Base-by-base conservation (phyloP, 2,329 filamentous ascomycete genomes). In the Microthyrium microscopicum region DNA sequence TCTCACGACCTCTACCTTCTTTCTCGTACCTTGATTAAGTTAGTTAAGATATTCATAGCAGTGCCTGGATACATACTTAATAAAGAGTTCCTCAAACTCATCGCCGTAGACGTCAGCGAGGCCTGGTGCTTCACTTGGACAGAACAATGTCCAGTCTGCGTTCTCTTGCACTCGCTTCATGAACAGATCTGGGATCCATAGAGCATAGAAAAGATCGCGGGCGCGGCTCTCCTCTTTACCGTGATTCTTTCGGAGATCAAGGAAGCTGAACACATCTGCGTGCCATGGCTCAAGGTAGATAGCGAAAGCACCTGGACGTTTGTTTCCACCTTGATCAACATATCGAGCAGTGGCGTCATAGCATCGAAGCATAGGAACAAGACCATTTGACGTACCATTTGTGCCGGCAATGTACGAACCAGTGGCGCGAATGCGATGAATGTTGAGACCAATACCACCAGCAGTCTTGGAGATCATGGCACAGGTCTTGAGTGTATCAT, bases 401-500 rank as follows among this genome's bases (percentile, higher is more conserved):
- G 89, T 98, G 50, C 89, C 89, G 40, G 80, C 82, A 58, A 98
- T 98, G 62, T 98, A 98, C 19, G 89, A 93, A 41, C 89, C 87
- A 35, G 89, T 98, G 41, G 89, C 82, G 57, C 89, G 84, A 49
- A 98, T 98, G 50, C 85, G 78, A 64, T 98, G 89, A 33, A 87
- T 77, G 51, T 98, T 95, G 43, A 98, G 68, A 49, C 89, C 89
- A 55, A 98, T 95, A 56, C 89, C 89, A 56, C 89, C 89, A 46
- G 89, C 89, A 62, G 89, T 95, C 73, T 98, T 98, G 52, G 89
- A 98, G 60, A 98, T 98, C 83, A 98, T 87, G 45, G 89, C 89
- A 61, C 89, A 98, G 2, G 83, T 95, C 74, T 98, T 98, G 47
- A 98, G 71, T 13, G 89, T 98, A 54, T 98, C 89, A 52, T 98